phyloP scores from a whole-genome alignment of 345 rosid genomes.

The Linum trigynum region DNA sequence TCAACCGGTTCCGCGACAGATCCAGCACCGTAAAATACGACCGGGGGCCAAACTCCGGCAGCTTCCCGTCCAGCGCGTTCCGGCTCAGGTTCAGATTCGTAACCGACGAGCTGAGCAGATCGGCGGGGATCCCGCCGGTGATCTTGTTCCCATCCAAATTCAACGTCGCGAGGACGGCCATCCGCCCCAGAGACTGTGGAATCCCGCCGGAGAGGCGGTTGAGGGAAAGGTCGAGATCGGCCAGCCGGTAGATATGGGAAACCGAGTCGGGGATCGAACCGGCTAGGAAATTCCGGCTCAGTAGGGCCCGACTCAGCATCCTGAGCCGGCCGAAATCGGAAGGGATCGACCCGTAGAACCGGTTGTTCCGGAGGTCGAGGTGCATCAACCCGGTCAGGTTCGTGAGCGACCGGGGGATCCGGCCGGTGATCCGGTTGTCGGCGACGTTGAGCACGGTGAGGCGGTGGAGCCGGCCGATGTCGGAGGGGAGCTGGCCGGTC shows the following conservation, averaged over 20 bases:
- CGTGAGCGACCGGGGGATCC: conserved; percentile 49
- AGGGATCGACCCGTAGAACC: conserved; percentile 49
- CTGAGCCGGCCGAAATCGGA: conserved; percentile 40
- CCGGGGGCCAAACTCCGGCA: conserved; percentile 66
- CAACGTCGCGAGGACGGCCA: conserved; percentile 72
- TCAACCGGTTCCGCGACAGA: background rate
- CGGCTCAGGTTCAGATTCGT: conserved; percentile 57
- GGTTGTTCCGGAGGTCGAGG: conserved; percentile 63
- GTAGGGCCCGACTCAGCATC: conserved; percentile 69
- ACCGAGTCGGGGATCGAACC: conserved; percentile 58
- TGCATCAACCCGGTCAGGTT: conserved; percentile 72
- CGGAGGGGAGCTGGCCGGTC: conserved; percentile 50
- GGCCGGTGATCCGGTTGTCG: conserved; percentile 62
- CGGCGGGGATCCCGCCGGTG: conserved; percentile 47
- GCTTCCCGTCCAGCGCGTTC: conserved; percentile 41
- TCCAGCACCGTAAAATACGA: conserved; percentile 64
- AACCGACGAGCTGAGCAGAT: conserved; percentile 46
- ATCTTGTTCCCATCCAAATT: conserved; percentile 66
- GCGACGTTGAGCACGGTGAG: conserved; percentile 69
- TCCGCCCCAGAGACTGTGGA: conserved; percentile 56
- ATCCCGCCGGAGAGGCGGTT: conserved; percentile 54
- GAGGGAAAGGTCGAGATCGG: conserved; percentile 69
- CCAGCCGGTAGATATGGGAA: conserved; percentile 60
- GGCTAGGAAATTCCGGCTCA: conserved; percentile 49
- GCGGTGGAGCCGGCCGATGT: conserved; percentile 49